A percentile compares a stretch with the other conserved stretches of the same genome.
phyloP scores from a whole-genome alignment of 2,329 filamentous ascomycete genomes.

The Thelonectria discophora region DNA sequence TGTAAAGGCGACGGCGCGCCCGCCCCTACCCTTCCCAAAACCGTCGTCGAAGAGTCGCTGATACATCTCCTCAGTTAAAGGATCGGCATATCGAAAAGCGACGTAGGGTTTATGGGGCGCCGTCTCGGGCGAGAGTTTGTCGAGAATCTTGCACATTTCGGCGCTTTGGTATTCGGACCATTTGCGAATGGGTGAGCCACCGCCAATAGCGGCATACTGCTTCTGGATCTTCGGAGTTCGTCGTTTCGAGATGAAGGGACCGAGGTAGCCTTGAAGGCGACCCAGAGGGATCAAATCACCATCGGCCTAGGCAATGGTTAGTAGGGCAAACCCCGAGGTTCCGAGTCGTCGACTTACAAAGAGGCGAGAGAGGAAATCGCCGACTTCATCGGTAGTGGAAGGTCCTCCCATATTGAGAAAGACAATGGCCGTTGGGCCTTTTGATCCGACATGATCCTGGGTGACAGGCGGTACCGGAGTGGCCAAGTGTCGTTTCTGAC shows the following conservation, averaged over 20 bases:
- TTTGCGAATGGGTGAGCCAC: slow-evolving; percentile 96
- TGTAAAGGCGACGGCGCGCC: slow-evolving; percentile 93
- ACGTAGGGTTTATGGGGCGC: slow-evolving; percentile 98
- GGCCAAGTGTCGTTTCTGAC: slow-evolving; percentile 47
- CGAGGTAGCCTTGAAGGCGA: slow-evolving; percentile 87
- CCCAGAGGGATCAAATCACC: slow-evolving; percentile 96
- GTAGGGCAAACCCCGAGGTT: slow-evolving; percentile 12
- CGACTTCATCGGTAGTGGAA: slow-evolving; percentile 86
- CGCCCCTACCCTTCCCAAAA: slow-evolving; percentile 89
- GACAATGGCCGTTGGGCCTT: slow-evolving; percentile 95
- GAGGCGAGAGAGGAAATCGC: slow-evolving; percentile 86
- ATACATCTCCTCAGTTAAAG: slow-evolving; percentile 95
- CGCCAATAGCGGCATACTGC: slow-evolving; percentile 94
- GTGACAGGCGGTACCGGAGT: slow-evolving; percentile 76
- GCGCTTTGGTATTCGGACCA: slow-evolving; percentile 95
- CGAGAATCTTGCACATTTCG: slow-evolving; percentile 98
- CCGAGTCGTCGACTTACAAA: slow-evolving; percentile 71
- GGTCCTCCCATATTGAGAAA: slow-evolving; percentile 99
- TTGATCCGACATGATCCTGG: slow-evolving; percentile 73
- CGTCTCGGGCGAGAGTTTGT: slow-evolving; percentile 88
- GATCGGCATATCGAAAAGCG: slow-evolving; percentile 93
- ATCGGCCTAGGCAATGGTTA: slow-evolving; percentile 72
- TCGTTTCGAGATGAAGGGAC: slow-evolving; percentile 83
- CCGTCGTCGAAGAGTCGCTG: slow-evolving; percentile 83
- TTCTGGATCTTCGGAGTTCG: slow-evolving; percentile 96